Evolutionary conservation across 192 early-diverging fungal genomes (phyloP), one percentile per base, ranked within the genome.

Genomic region (Linnemannia zychae): DNA sequence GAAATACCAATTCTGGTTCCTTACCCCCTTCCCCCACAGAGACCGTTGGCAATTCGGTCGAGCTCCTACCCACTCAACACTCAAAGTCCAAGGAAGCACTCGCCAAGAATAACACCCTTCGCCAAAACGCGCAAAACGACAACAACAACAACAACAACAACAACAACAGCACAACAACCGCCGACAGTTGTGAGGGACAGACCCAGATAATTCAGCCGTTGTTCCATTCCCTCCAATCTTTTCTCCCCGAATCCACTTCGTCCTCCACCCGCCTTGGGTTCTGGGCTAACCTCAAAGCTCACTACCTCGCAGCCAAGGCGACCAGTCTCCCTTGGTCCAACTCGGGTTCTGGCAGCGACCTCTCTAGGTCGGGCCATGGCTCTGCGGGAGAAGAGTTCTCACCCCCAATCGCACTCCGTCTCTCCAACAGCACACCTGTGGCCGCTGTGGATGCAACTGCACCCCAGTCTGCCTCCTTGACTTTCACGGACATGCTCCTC

Each of bases 261-360:
- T 79, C 77, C 69, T 79, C 77, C 3, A 76, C 74, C 22, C 77
- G 83, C 37, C 70, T 79, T 18, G 77, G 77, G 18, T 79, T 85
- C 50, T 85, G 83, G 83, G 83, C 77, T 15, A 79, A 79, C n/a
- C 69, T 85, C 40, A 85, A 79, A 68, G 83, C 83, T 9, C 83
- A 85, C 49, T 85, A 76, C 65, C 50, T 79, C 31, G 66, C 83
- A 16, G 72, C 74, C 47, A 72, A 69, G 3, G 66, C 82, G 49
- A 84, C 77, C 36, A 72, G 36, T 31, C 53, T 82, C 63, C 67
- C 81, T 4, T 82, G 80, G 80, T 22, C 66, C 6, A 18, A 37
- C 48, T 66, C 67, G 28, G 48, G 36, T 36, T n/a, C 24, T 57
- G 18, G 22, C 48, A 48, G 46, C 38, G 67, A 47, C 31, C 28